These are phyloP conservation scores for Kwoniella pini DNA, from an alignment of 768 basidiomycete species.

Conservation along the genomic window DNA sequence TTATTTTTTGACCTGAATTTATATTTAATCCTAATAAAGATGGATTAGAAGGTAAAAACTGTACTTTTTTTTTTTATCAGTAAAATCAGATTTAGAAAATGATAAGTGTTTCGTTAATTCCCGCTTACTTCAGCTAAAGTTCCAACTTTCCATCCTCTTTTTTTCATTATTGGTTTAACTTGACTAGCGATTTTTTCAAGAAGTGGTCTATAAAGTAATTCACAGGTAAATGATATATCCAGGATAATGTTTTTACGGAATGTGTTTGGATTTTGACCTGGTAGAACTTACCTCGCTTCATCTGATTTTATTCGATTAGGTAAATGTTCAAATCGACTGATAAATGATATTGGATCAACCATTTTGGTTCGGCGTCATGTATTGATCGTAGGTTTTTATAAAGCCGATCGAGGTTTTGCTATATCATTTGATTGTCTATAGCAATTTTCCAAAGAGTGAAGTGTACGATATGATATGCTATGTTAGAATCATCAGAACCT, in stretches of 20 bases:
- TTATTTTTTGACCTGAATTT: conserved; percentile 78
- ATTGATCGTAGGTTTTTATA: no score
- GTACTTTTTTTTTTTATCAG: not conserved
- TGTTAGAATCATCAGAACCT: no score
- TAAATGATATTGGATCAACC: conserved; percentile 46
- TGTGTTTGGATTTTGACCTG: no score
- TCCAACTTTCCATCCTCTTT: conserved; percentile 68
- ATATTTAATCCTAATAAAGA: conserved; percentile 56
- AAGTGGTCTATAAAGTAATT: conserved; percentile 24
- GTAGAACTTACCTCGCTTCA: conserved; percentile 47
- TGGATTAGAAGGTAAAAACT: conserved; percentile 45
- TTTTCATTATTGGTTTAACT: conserved; percentile 92
- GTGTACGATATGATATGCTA: no score
- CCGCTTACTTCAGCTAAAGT: conserved; percentile 49
- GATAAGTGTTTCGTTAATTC: no score
- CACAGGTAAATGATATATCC: not conserved
- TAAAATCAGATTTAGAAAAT: no score
- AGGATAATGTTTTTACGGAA: no score
- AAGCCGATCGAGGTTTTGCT: no score
- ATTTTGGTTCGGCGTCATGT: no score
- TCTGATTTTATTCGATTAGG: conserved; percentile 39
- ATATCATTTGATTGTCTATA: no score
- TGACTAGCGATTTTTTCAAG: conserved; percentile 56
- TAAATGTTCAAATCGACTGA: conserved; percentile 42
- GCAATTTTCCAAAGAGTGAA: no score